A percentile compares a stretch with the other conserved stretches of the same genome.
Conservation (phyloP, 257 asterid genomes). For the Rubia yunnanensis region DNA sequence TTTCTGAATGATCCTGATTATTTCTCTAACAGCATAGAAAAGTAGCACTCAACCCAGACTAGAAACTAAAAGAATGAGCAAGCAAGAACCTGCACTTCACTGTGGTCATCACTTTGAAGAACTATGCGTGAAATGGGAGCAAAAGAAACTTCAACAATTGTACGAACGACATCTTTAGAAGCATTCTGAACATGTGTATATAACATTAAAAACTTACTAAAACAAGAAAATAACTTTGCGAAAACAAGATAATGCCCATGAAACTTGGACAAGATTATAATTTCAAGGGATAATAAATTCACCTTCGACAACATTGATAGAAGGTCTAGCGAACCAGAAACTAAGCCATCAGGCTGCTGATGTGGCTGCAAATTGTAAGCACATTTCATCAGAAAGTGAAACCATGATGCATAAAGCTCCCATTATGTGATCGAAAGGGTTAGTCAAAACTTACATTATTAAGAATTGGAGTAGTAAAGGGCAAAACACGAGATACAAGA, state of each 20-base stretch:
- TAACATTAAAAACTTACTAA: not conserved
- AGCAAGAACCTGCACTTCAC: slow-evolving; percentile 82
- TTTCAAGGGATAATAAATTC: slow-evolving; percentile 17
- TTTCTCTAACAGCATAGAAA: slow-evolving; percentile 7
- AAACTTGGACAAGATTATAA: not conserved
- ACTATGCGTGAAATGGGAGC: slow-evolving; percentile 61
- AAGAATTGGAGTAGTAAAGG: slow-evolving; percentile 70
- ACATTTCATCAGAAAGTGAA: slow-evolving; percentile 14
- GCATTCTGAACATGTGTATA: slow-evolving; percentile 46
- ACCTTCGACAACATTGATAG: slow-evolving; percentile 81
- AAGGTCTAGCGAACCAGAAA: slow-evolving; percentile 92
- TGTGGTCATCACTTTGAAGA: slow-evolving; percentile 78
- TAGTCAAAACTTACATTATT: slow-evolving; percentile 47
- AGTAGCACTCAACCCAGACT: not conserved
- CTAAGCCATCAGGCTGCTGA: slow-evolving; percentile 86
- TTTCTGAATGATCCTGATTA: not conserved
- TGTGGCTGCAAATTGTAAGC: slow-evolving; percentile 60
- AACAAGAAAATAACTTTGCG: not conserved
- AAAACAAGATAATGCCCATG: not conserved
- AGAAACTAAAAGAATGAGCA: slow-evolving; percentile 6
- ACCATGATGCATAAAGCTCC: not conserved
- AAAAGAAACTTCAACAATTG: slow-evolving; percentile 62
- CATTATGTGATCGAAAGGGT: not conserved
- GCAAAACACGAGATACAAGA: slow-evolving; percentile 76
- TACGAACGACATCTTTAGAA: slow-evolving; percentile 71